Evolutionary conservation across 106 monocot genomes (phyloP).

Genomic region (Dactylorhiza incarnata): DNA sequence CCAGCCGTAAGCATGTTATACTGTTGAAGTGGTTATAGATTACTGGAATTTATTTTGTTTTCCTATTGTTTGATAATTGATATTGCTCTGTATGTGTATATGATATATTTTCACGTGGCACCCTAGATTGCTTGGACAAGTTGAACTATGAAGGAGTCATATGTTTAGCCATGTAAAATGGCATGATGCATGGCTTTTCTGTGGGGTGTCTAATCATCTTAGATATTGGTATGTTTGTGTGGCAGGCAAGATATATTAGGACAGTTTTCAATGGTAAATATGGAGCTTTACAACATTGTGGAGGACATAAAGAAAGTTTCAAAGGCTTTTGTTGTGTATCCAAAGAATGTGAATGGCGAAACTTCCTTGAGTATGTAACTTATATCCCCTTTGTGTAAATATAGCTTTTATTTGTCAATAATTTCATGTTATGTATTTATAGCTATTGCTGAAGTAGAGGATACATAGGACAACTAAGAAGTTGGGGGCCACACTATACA

Average conservation of each 20-base stretch:
- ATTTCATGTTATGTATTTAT: conserved; percentile 7
- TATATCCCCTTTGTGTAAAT: neutral
- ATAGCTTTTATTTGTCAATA: neutral
- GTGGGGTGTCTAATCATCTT: neutral
- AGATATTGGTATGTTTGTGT: neutral
- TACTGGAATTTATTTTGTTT: neutral
- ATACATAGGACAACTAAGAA: neutral
- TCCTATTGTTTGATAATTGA: neutral
- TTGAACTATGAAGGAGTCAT: neutral
- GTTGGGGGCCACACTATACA: neutral
- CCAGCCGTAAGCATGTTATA: neutral
- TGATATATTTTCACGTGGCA: neutral
- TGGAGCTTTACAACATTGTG: conserved; percentile 95
- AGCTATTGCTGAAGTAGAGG: neutral
- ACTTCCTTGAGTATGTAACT: conserved; percentile 64
- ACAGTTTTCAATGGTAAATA: conserved; percentile 95
- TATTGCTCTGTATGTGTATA: neutral
- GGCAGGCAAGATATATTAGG: conserved; percentile 80
- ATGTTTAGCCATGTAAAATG: neutral
- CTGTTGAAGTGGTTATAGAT: neutral
- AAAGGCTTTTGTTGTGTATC: conserved; percentile 85
- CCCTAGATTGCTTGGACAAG: neutral
- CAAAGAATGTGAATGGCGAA: conserved; percentile 79
- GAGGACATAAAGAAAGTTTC: conserved; percentile 99
- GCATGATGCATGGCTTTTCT: neutral